These are phyloP conservation scores for Paraglomus occultum DNA, from an alignment of 192 early-diverging fungal species.

Conservation along the genomic window DNA sequence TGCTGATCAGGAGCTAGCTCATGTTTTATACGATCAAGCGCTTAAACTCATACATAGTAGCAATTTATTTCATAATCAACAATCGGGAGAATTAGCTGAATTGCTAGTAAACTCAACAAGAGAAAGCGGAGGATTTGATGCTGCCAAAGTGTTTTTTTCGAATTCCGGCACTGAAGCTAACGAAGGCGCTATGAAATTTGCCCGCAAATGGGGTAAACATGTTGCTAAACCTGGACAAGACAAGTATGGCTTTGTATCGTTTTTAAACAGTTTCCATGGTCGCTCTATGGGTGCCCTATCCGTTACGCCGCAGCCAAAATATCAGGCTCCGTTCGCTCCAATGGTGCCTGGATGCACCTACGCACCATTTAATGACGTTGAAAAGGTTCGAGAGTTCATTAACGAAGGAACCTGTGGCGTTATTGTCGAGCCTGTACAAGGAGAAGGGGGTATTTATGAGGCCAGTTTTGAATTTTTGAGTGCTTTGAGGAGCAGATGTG, in stretches of 20 bases:
- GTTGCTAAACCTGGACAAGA: conserved; percentile 44
- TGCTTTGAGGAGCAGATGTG: conserved; percentile 73
- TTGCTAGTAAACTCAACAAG: conserved; percentile 63
- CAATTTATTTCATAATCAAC: conserved; percentile 92
- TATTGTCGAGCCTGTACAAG: conserved; percentile 96
- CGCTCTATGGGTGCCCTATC: conserved; percentile 94
- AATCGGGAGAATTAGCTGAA: conserved; percentile 79
- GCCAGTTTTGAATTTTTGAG: conserved; percentile 76
- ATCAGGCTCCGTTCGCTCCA: conserved; percentile 92
- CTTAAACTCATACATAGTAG: conserved; percentile 79
- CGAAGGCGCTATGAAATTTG: conserved; percentile 97
- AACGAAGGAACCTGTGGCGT: conserved; percentile 84
- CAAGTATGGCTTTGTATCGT: conserved; percentile 80
- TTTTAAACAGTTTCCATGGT: conserved; percentile 94
- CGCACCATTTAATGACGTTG: conserved; percentile 73
- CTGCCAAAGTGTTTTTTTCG: conserved; percentile 83
- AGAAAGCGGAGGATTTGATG: conserved; percentile 44
- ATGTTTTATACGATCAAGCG: conserved; percentile 79
- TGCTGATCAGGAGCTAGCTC: conserved; percentile 69
- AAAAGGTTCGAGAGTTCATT: conserved; percentile 58
- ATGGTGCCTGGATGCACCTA: conserved; percentile 81
- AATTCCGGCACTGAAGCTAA: conserved; percentile 99
- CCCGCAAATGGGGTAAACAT: conserved; percentile 79
- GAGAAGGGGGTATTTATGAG: conserved; percentile 87
- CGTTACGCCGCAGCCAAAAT: conserved; percentile 90